Conservation (phyloP, 345 rosid species). For the Gossypium arboreum region DNA sequence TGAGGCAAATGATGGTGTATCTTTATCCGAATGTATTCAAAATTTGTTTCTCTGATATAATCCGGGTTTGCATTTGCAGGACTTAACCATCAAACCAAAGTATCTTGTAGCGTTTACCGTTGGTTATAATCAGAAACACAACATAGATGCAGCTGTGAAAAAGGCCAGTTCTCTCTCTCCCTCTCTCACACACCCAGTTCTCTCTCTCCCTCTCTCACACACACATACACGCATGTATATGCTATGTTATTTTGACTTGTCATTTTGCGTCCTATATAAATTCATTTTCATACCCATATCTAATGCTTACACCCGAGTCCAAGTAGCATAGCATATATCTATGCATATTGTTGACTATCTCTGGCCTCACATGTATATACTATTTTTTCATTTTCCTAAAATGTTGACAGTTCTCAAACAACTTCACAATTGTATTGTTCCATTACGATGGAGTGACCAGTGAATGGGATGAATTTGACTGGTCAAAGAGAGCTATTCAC, state of each 20-base stretch:
- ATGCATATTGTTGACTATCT: not conserved
- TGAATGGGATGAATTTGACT: conserved; percentile 91
- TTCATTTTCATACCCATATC: too few relatives aligned
- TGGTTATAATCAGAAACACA: conserved; percentile 69
- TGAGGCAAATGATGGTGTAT: not conserved
- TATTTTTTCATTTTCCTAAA: not conserved
- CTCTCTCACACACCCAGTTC: conserved; percentile 1
- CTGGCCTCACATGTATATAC: not conserved
- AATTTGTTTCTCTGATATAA: conserved; percentile 10
- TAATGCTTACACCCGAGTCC: not conserved
- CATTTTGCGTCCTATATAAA: not conserved
- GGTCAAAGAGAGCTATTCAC: conserved; percentile 92
- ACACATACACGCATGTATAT: not conserved
- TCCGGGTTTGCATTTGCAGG: conserved; percentile 53
- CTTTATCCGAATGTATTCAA: too few relatives aligned
- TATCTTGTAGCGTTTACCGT: conserved; percentile 92
- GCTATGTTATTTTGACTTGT: not conserved
- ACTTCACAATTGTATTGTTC: conserved; percentile 81
- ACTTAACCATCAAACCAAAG: conserved; percentile 48
- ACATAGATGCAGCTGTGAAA: conserved; percentile 72
- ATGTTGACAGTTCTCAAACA: conserved; percentile 72
- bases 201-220: not conserved
- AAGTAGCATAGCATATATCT: not conserved
- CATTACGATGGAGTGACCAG: conserved; percentile 83
- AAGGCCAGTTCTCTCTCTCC: conserved; percentile 43